Base-by-base conservation (phyloP, 192 early-diverging fungal species). In the Rhizoclosmatium globosum region DNA sequence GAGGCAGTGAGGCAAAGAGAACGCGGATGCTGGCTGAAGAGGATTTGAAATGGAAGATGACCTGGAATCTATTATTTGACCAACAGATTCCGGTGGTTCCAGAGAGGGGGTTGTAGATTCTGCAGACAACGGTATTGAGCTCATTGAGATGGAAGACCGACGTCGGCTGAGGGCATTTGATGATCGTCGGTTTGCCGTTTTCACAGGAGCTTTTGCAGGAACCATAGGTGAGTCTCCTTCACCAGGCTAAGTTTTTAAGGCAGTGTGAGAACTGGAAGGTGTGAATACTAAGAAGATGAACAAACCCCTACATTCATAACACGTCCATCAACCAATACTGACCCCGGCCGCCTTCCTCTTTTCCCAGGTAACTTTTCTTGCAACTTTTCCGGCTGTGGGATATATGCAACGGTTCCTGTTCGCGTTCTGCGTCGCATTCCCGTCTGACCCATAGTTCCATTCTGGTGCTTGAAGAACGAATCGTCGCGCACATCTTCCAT, bases 341-440 rank as follows among this genome's bases (percentile, higher is more conserved):
- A 44, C 7, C 67, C 67, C 7, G 67, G 67, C 44, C 67, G 7
- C 23, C 67, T 41, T 43, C 67, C 67, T 7, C 67, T 23, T 43
- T 23, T 68, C 61, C 53, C 53, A 57, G 11, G 13, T n/a, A 57
- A 11, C 53, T 57, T 57, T 11, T 11, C 53, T 57, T 31, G 31
- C 31, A 31, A 31, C 31, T 31, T 31, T 31, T 31, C 31, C 31
- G 31, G 31, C 0, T 31, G 31, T 0, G 31, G 31, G 31, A 31
- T 31, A 31, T 31, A 31, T 17, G 11, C 53, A 57, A 11, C 53
- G 53, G 53, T n/a, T 11, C 53, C 53, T 11, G 13, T 57, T 11
- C 53, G 53, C 13, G 13, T n/a, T 57, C 53, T 57, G 13, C 53
- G 13, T 57, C 53, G 31, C 31, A 31, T 31, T 31, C 31, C 31